Evolutionary conservation across 345 rosid genomes (phyloP).

Genomic region (Carallia brachiata): DNA sequence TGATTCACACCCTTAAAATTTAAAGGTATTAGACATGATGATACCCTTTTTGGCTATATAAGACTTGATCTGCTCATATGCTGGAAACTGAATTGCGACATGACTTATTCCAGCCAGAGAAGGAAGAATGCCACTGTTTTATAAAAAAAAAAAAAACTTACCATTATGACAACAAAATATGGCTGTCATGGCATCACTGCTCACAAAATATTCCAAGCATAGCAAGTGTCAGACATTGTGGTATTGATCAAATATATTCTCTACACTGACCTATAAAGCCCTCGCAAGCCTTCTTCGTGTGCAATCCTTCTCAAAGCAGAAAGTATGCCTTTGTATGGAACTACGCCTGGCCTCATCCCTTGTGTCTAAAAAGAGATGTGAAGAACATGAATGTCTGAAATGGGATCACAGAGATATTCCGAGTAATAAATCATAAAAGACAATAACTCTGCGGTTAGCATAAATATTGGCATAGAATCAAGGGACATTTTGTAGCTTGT

Average conservation of each 20-base stretch:
- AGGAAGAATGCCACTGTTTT: constrained; percentile 83
- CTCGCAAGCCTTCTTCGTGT: constrained; percentile 82
- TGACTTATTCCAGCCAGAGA: constrained; percentile 89
- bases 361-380: constrained; percentile 36
- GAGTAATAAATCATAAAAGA: not conserved
- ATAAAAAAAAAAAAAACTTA: constrained; percentile 22
- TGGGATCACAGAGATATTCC: not conserved
- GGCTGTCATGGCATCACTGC: not conserved
- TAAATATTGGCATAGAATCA: too few species aligned
- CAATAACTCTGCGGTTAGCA: too few species aligned
- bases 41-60: constrained; percentile 73
- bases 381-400: constrained; percentile 12
- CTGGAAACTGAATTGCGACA: constrained; percentile 94
- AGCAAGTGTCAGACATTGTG: not conserved
- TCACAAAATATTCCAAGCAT: constrained; percentile 10
- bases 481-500: too few species aligned
- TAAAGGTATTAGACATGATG: not conserved
- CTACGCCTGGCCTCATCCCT: constrained; percentile 66
- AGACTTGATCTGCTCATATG: constrained; percentile 75
- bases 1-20: not conserved
- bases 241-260: not conserved
- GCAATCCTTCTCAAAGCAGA: constrained; percentile 80
- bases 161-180: not conserved
- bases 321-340: constrained; percentile 70
- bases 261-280: constrained; percentile 76